Percentiles rank a stretch among this genome's conserved stretches.
Evolutionary conservation across 352 stramenopile genomes (phyloP).

Genomic region (Stephanocyclus meneghinianus): DNA sequence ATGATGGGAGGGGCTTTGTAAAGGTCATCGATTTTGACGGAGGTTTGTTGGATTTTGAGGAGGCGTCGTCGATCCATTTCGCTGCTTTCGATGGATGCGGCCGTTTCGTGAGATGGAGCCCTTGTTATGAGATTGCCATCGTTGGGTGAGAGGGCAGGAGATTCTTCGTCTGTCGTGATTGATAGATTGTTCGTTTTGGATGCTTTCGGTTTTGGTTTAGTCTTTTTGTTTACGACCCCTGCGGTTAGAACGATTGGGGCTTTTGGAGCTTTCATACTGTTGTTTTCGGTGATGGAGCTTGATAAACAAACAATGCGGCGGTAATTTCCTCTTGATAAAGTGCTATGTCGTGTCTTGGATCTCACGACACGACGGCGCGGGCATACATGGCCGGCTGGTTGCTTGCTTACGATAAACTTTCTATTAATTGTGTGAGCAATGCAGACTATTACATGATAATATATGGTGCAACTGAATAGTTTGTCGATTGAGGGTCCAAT

Average conservation of each 20-base stretch:
- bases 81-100: background rate
- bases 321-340: too few relatives aligned
- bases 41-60: constrained; percentile 22
- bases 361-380: too few relatives aligned
- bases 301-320: too few relatives aligned
- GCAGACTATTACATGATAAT: too few relatives aligned
- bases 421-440: too few relatives aligned
- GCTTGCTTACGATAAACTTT: too few relatives aligned
- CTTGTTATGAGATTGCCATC: background rate
- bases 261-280: constrained; percentile 27
- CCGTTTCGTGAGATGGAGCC: background rate
- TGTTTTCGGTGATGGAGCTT: too few relatives aligned
- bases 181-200: background rate
- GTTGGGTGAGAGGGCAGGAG: background rate
- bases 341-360: too few relatives aligned
- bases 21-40: constrained; percentile 46
- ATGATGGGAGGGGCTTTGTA: constrained; percentile 42
- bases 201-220: constrained; percentile 18
- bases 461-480: too few relatives aligned
- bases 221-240: constrained; percentile 15
- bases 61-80: constrained; percentile 35
- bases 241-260: constrained; percentile 34
- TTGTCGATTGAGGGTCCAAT: too few relatives aligned
- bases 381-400: too few relatives aligned
- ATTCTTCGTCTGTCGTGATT: constrained; percentile 13